A percentile compares a stretch with the other conserved stretches of the same genome.
Conservation (phyloP, 2,329 filamentous ascomycete species). For the Aspergillus tamarii region DNA sequence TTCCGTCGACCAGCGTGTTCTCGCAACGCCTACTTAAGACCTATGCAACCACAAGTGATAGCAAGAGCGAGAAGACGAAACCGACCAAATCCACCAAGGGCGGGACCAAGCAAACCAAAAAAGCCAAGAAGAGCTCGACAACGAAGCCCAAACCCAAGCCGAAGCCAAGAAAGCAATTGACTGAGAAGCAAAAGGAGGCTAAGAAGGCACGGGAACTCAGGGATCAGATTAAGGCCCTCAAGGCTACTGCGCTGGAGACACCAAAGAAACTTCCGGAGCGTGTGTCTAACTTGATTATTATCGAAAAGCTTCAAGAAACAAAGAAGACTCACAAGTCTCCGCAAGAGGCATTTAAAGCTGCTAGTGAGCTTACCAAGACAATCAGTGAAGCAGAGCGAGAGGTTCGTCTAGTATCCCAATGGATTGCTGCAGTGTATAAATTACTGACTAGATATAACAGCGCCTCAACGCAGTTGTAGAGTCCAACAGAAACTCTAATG, state of each 20-base stretch:
- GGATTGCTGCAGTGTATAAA: neutral
- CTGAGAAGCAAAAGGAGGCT: constrained; percentile 34
- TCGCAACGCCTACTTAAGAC: constrained; percentile 28
- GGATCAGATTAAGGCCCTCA: constrained; percentile 37
- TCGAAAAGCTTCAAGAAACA: constrained; percentile 22
- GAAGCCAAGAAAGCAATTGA: constrained; percentile 29
- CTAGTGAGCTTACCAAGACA: constrained; percentile 18
- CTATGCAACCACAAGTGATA: constrained; percentile 37
- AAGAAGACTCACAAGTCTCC: constrained; percentile 1
- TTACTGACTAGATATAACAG: constrained; percentile 40
- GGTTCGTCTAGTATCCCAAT: constrained; percentile 20
- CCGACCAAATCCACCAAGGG: constrained; percentile 26
- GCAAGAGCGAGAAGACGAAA: neutral
- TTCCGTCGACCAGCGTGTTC: constrained; percentile 19
- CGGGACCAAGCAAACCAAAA: constrained; percentile 20
- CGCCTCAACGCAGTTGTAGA: constrained; percentile 57
- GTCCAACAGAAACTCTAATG: constrained; percentile 49
- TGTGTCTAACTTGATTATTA: constrained; percentile 27
- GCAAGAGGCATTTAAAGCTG: constrained; percentile 25
- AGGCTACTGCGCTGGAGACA: constrained; percentile 34
- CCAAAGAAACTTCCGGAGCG: constrained; percentile 40
- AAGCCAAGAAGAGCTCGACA: constrained; percentile 30
- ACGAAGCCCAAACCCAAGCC: constrained; percentile 32
- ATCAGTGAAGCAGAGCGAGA: constrained; percentile 26
- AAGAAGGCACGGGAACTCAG: constrained; percentile 35